A percentile compares a stretch with the other conserved stretches of the same genome.
Evolutionary conservation across 805 yeast species (phyloP).

Genomic region (Wickerhamomyces chaumierensis): DNA sequence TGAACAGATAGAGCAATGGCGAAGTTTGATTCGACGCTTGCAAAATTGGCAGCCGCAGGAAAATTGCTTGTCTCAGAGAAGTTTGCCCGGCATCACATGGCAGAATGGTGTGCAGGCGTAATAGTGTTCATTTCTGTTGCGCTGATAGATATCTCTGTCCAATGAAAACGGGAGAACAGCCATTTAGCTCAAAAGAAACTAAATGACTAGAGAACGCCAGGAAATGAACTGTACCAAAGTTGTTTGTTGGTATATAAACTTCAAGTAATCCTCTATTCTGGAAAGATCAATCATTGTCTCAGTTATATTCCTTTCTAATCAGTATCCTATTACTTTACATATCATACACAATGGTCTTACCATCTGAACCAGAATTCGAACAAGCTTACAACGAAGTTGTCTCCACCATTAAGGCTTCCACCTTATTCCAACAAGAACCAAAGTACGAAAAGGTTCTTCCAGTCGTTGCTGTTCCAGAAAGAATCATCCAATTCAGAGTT

Average conservation of each 20-base stretch:
- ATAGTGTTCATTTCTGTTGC: neutral
- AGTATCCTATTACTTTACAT: too few species aligned
- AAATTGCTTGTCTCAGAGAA: too few species aligned
- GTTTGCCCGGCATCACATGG: too few species aligned
- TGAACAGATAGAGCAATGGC: neutral
- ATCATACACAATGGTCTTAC: conserved; percentile 49
- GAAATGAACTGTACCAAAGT: neutral
- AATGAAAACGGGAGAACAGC: neutral
- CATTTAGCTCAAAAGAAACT: neutral
- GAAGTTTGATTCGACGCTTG: neutral
- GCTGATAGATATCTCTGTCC: neutral
- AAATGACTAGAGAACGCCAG: neutral
- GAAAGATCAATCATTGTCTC: neutral
- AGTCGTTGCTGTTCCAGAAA: conserved; percentile 89
- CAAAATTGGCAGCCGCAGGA: too few species aligned
- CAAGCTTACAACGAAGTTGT: conserved; percentile 95
- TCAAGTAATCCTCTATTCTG: too few species aligned
- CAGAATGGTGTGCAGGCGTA: too few species aligned
- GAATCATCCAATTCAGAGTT: conserved; percentile 94
- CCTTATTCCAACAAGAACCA: conserved; percentile 81
- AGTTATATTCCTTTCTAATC: neutral
- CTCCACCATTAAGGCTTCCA: conserved; percentile 81
- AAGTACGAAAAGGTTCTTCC: conserved; percentile 81
- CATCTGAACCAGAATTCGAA: conserved; percentile 96
- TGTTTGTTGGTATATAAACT: neutral